Evolutionary conservation across 176 grass and related monocot genomes (phyloP).

Genomic region (Leersia perrieri): DNA sequence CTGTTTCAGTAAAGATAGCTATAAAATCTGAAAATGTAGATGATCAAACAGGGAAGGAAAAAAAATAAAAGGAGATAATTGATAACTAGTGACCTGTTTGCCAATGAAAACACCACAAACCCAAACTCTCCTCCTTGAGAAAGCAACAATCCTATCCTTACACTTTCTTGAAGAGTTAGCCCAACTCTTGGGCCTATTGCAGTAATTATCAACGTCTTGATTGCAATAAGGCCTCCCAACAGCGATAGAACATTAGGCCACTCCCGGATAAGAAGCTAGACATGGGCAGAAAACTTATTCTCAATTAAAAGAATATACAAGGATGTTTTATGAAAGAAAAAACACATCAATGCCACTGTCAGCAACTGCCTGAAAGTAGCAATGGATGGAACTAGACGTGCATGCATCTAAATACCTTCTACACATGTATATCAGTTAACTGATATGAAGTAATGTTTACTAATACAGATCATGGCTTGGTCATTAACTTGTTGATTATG

Average conservation of each 20-base stretch:
- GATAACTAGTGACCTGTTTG: conserved; percentile 62
- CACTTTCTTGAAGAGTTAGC: conserved; percentile 87
- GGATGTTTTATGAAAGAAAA: background rate
- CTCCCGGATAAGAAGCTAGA: conserved; percentile 89
- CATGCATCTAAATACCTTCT: background rate
- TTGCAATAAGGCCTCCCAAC: conserved; percentile 76
- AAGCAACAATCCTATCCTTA: conserved; percentile 92
- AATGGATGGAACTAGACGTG: background rate
- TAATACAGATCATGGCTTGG: background rate
- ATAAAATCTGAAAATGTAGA: conserved; percentile 15
- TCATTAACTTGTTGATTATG: background rate
- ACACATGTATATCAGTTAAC: background rate
- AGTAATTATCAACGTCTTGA: conserved; percentile 91
- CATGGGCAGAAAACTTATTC: conserved; percentile 21
- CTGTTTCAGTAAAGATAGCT: conserved; percentile 34
- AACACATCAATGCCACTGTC: background rate
- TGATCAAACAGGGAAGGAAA: background rate
- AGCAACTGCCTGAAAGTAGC: background rate
- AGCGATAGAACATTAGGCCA: conserved; percentile 95
- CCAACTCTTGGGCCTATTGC: conserved; percentile 86
- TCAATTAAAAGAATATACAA: background rate
- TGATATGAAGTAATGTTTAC: conserved; percentile 10
- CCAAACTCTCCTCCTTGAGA: conserved; percentile 99
- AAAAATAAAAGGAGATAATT: background rate
- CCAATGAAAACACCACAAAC: conserved; percentile 96